Evolutionary conservation across 441 rosid genomes (phyloP).

Genomic region (Pelargonium cotyledonis): DNA sequence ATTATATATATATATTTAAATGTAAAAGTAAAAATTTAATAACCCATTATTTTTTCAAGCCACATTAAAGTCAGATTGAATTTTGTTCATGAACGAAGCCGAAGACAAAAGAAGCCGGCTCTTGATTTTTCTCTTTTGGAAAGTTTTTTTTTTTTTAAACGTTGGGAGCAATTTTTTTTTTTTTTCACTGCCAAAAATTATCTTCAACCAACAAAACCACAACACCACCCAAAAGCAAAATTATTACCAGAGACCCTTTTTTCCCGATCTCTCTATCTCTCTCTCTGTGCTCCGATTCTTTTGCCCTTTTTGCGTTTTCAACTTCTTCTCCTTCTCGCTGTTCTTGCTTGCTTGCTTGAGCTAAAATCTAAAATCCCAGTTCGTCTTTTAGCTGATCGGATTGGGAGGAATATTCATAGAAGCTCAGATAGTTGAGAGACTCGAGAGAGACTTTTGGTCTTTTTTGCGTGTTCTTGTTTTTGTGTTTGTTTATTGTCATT

Average conservation of each 20-base stretch:
- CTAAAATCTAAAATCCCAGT: background rate
- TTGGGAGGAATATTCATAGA: background rate
- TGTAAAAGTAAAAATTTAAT: too few species aligned
- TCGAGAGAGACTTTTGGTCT: background rate
- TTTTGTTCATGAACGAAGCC: too few species aligned
- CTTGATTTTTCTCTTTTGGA: too few species aligned
- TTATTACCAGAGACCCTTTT: background rate
- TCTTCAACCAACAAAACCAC: background rate
- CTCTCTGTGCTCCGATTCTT: background rate
- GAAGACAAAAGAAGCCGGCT: too few species aligned
- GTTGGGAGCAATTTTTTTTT: too few species aligned
- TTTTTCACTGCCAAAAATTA: slow-evolving; percentile 16
- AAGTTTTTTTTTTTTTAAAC: too few species aligned
- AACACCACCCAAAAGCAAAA: too few species aligned
- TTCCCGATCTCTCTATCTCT: background rate
- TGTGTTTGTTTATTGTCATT: slow-evolving; percentile 8
- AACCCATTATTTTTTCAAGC: too few species aligned
- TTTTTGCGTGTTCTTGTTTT: background rate
- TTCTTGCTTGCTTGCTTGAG: too few species aligned
- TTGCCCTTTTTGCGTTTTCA: background rate
- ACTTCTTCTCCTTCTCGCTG: background rate
- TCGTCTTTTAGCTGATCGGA: slow-evolving; percentile 6
- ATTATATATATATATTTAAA: too few species aligned
- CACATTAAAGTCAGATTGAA: too few species aligned
- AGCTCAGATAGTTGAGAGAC: background rate